phyloP scores from a whole-genome alignment of 2,329 filamentous ascomycete species.

The Cladorrhinum sp. region DNA sequence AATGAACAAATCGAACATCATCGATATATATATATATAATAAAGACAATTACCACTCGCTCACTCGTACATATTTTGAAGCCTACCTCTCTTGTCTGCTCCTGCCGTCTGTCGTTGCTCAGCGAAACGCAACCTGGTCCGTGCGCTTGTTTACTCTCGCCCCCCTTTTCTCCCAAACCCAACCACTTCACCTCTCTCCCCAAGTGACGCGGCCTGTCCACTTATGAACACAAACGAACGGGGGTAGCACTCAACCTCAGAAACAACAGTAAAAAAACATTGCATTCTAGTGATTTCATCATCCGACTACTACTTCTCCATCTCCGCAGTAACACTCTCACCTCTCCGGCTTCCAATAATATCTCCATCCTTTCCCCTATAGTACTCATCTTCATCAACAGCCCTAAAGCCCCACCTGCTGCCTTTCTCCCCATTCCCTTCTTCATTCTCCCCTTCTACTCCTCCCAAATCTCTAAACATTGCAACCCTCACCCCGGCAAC shows the following conservation, averaged over 20 bases:
- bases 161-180: not conserved
- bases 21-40: no score
- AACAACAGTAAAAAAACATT: not conserved
- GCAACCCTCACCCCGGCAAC: slow-evolving; percentile 35
- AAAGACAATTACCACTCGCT: no score
- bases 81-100: no score
- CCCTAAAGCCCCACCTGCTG: not conserved
- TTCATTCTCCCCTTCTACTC: not conserved
- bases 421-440: not conserved
- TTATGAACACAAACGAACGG: no score
- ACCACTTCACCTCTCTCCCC: not conserved
- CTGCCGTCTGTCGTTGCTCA: not conserved
- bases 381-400: not conserved
- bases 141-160: not conserved
- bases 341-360: not conserved
- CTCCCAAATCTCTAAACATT: slow-evolving; percentile 28
- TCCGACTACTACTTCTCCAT: not conserved
- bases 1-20: no score
- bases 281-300: not conserved
- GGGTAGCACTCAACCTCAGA: no score
- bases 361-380: not conserved
- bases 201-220: no score
- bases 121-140: not conserved
- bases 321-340: not conserved
- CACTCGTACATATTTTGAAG: no score